Conservation (phyloP, 2,329 filamentous ascomycete genomes). For the Ophiostoma piceae region DNA sequence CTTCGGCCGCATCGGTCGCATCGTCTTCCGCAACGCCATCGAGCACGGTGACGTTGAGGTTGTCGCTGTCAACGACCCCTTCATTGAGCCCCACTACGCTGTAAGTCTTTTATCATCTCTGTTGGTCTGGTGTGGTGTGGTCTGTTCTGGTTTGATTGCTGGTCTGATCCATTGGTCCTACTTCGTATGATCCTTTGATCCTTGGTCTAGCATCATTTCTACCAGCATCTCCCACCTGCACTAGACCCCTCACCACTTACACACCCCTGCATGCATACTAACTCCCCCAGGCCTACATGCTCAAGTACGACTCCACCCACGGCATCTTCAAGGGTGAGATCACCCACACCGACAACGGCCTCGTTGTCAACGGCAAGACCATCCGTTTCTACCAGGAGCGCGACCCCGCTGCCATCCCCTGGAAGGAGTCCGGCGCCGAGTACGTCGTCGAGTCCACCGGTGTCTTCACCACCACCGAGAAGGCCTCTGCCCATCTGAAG, state of each 20-base stretch:
- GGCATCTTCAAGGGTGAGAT: slow-evolving; percentile 93
- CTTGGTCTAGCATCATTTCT: too few species aligned
- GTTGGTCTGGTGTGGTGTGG: too few species aligned
- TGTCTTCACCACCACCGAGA: slow-evolving; percentile 98
- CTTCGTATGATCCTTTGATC: too few species aligned
- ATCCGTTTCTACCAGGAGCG: slow-evolving; percentile 92
- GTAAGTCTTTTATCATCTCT: slow-evolving; percentile 50
- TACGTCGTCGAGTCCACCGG: slow-evolving; percentile 98
- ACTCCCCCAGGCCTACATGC: slow-evolving; percentile 80
- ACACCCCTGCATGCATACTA: slow-evolving; percentile 12
- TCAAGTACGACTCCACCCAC: slow-evolving; percentile 98
- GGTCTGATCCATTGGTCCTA: not conserved
- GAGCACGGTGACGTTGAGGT: slow-evolving; percentile 86
- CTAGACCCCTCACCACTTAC: slow-evolving; percentile 1
- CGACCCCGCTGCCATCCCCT: slow-evolving; percentile 85
- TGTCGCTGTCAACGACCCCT: slow-evolving; percentile 97
- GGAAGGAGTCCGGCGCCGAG: slow-evolving; percentile 77
- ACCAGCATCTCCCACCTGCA: too few species aligned
- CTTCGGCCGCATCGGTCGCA: slow-evolving; percentile 98
- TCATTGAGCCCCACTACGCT: slow-evolving; percentile 97
- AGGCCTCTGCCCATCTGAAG: slow-evolving; percentile 89
- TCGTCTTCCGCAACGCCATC: slow-evolving; percentile 96
- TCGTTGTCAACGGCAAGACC: slow-evolving; percentile 89
- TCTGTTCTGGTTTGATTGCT: too few species aligned
- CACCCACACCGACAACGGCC: slow-evolving; percentile 62